These are phyloP conservation scores for Cutaneotrichosporon mucoides DNA, from an alignment of 1,284 basidiomycete species.

Conservation along the genomic window DNA sequence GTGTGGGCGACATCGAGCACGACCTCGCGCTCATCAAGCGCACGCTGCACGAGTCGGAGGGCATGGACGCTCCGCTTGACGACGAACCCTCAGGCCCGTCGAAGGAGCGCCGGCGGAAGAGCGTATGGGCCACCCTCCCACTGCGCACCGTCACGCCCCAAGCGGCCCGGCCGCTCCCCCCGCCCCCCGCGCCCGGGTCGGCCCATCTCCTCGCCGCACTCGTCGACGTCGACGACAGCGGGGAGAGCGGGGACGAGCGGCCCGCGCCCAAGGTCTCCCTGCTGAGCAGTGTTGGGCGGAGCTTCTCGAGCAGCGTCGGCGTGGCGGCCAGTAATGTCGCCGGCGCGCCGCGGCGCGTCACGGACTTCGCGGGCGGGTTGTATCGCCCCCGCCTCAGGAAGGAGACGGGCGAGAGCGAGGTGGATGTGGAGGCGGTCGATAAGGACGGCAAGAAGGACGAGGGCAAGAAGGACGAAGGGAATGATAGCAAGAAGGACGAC, in stretches of 20 bases:
- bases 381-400: conserved; percentile 10
- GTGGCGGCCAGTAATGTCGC: conserved; percentile 30
- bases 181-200: not conserved
- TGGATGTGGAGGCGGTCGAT: too few species aligned
- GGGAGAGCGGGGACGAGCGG: conserved; percentile 10
- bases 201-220: not conserved
- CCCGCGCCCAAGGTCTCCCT: conserved; percentile 1
- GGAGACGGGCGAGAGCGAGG: not conserved
- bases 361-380: conserved; percentile 16
- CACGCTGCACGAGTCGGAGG: conserved; percentile 38
- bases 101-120: conserved; percentile 2
- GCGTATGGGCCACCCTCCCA: conserved; percentile 18
- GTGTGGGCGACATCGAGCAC: conserved; percentile 68
- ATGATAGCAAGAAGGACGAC: not conserved
- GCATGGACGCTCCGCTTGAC: conserved; percentile 24
- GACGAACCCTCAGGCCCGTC: not conserved
- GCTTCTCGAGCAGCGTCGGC: conserved; percentile 32
- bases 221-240: conserved; percentile 7
- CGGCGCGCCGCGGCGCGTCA: conserved; percentile 28
- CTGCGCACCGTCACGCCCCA: conserved; percentile 19
- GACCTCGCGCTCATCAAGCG: conserved; percentile 60
- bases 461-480: too few species aligned
- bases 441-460: too few species aligned
- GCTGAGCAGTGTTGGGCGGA: conserved; percentile 28
- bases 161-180: not conserved